A percentile compares a stretch with the other conserved stretches of the same genome.
These are phyloP conservation scores for Monascus ruber DNA, from an alignment of 2,329 filamentous ascomycete genomes.

Conservation along the genomic window DNA sequence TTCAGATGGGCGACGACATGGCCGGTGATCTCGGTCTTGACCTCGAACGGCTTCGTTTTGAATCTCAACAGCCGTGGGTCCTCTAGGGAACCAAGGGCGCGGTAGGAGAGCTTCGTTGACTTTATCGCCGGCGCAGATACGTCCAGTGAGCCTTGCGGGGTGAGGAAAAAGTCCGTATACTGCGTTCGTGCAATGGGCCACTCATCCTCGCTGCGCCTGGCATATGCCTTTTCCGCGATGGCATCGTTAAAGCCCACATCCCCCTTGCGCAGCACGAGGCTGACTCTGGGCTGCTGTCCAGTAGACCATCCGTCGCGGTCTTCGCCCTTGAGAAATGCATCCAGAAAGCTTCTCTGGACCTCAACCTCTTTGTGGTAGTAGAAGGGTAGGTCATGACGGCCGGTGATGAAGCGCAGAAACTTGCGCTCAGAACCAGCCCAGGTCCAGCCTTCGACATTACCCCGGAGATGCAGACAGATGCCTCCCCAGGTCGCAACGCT, in stretches of 20 bases:
- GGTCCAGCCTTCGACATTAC: constrained; percentile 55
- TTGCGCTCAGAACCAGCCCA: constrained; percentile 56
- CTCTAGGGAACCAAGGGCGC: constrained; percentile 47
- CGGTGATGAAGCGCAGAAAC: constrained; percentile 58
- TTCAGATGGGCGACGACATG: constrained; percentile 55
- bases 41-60: constrained; percentile 44
- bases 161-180: constrained; percentile 53
- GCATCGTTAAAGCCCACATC: constrained; percentile 57
- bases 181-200: constrained; percentile 58
- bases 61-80: constrained; percentile 48
- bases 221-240: constrained; percentile 45
- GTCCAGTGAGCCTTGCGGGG: constrained; percentile 34
- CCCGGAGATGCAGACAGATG: constrained; percentile 56
- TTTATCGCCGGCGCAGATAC: constrained; percentile 17
- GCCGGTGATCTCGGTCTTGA: constrained; percentile 59
- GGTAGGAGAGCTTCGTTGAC: constrained; percentile 42
- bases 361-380: constrained; percentile 60
- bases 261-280: constrained; percentile 52
- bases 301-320: constrained; percentile 38
- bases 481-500: constrained; percentile 62
- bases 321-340: constrained; percentile 59
- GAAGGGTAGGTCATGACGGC: constrained; percentile 60
- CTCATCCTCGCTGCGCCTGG: constrained; percentile 45
- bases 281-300: constrained; percentile 50
- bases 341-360: constrained; percentile 55